These are phyloP conservation scores for Argentina anserina DNA, from an alignment of 306 rosid genomes.

Conservation along the genomic window DNA sequence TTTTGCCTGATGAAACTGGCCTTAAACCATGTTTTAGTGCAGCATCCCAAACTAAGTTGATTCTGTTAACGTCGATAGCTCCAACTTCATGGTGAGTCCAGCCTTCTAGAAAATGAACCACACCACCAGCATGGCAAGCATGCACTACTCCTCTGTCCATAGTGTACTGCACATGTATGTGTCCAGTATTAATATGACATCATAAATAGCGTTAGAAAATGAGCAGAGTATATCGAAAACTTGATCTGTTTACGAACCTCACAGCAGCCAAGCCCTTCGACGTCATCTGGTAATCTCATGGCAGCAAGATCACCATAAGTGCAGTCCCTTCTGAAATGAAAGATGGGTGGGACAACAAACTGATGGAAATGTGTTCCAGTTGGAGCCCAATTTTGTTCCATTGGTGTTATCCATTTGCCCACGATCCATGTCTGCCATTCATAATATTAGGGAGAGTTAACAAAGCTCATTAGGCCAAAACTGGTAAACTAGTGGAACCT, in stretches of 20 bases:
- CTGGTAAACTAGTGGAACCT: neutral
- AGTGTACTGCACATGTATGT: constrained; percentile 51
- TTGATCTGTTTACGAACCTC: constrained; percentile 42
- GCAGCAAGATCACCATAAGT: constrained; percentile 97
- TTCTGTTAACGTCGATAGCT: constrained; percentile 76
- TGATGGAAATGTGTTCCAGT: constrained; percentile 90
- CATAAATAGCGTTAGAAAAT: neutral
- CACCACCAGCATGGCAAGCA: constrained; percentile 99
- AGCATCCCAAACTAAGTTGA: constrained; percentile 90
- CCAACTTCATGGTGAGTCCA: constrained; percentile 97
- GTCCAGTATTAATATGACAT: neutral
- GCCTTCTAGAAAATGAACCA: constrained; percentile 81
- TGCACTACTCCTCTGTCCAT: constrained; percentile 97
- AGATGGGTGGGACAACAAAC: constrained; percentile 92
- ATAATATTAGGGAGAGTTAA: neutral
- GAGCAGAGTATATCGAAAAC: neutral
- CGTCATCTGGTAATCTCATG: constrained; percentile 82
- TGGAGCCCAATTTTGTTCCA: constrained; percentile 91
- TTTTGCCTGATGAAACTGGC: constrained; percentile 48
- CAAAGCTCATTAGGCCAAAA: neutral
- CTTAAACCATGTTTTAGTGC: constrained; percentile 80
- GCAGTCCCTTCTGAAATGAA: constrained; percentile 77
- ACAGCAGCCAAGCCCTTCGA: constrained; percentile 74
- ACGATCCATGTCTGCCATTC: constrained; percentile 79
- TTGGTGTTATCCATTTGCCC: constrained; percentile 93